phyloP scores from a whole-genome alignment of 495 filamentous ascomycete genomes.

The Lasiosphaeria hispida region DNA sequence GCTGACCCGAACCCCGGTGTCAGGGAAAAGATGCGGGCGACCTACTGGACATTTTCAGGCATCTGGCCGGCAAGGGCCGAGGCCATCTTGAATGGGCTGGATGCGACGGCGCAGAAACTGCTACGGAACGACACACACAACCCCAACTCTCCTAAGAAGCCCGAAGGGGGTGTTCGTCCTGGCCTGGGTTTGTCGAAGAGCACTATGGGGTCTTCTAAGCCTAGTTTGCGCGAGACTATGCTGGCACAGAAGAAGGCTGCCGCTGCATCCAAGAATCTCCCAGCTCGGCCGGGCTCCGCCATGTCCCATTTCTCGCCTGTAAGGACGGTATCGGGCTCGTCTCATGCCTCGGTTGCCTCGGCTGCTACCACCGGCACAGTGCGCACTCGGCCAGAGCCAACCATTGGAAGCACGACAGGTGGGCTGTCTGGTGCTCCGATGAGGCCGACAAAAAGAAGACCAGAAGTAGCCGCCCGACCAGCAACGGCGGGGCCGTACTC shows the following conservation, averaged over 20 bases:
- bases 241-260: constrained; percentile 71
- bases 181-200: constrained; percentile 58
- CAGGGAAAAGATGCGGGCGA: constrained; percentile 74
- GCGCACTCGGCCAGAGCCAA: constrained; percentile 41
- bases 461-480: constrained; percentile 50
- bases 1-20: constrained; percentile 84
- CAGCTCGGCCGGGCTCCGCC: constrained; percentile 71
- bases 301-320: constrained; percentile 63
- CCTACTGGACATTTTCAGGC: constrained; percentile 76
- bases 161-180: constrained; percentile 47
- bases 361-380: constrained; percentile 30
- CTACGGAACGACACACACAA: constrained; percentile 79
- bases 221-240: constrained; percentile 71
- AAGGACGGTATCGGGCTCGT: constrained; percentile 45
- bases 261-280: constrained; percentile 56
- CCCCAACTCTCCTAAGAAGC: constrained; percentile 61
- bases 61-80: constrained; percentile 80
- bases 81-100: constrained; percentile 68
- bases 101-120: constrained; percentile 67
- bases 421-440: constrained; percentile 57
- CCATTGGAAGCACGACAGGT: constrained; percentile 38
- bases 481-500: constrained; percentile 59
- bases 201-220: constrained; percentile 54
- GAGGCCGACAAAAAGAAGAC: constrained; percentile 49
- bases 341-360: constrained; percentile 42